Conservation (phyloP, 805 yeast species). For the Pichia manshurica region DNA sequence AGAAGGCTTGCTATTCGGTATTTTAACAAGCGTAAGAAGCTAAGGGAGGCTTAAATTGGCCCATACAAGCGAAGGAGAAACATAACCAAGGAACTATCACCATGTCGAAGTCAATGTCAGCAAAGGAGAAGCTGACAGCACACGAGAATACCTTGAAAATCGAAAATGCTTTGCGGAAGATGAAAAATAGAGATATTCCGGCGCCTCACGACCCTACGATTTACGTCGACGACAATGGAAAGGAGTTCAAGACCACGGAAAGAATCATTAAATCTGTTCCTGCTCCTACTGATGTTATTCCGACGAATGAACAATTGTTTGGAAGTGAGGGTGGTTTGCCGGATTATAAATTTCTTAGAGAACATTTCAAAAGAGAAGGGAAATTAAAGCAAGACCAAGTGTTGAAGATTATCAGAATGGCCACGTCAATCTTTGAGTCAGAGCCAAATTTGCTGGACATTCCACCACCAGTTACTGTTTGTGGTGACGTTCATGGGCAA, state of each 20-base stretch:
- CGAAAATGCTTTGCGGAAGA: conserved; percentile 32
- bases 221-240: conserved; percentile 55
- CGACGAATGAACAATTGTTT: conserved; percentile 67
- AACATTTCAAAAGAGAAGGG: conserved; percentile 79
- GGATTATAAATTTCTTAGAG: conserved; percentile 59
- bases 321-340: conserved; percentile 57
- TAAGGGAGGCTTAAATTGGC: not conserved
- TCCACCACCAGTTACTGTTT: conserved; percentile 90
- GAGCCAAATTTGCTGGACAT: conserved; percentile 80
- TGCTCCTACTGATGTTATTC: conserved; percentile 61
- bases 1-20: not conserved
- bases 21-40: not conserved
- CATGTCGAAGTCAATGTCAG: conserved; percentile 4
- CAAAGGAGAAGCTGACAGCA: conserved; percentile 20
- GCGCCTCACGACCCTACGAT: conserved; percentile 33
- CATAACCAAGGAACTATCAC: not conserved
- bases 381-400: conserved; percentile 69
- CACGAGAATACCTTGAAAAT: conserved; percentile 49
- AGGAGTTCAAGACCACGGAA: conserved; percentile 46
- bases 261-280: conserved; percentile 52
- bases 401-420: conserved; percentile 54
- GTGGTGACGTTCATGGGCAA: conserved; percentile 98
- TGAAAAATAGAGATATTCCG: conserved; percentile 18
- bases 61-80: not conserved
- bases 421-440: conserved; percentile 51